Percentiles rank a stretch among this genome's conserved stretches.
These are phyloP conservation scores for Bisporella sp. DNA, from an alignment of 2,329 filamentous ascomycete species.

Conservation along the genomic window DNA sequence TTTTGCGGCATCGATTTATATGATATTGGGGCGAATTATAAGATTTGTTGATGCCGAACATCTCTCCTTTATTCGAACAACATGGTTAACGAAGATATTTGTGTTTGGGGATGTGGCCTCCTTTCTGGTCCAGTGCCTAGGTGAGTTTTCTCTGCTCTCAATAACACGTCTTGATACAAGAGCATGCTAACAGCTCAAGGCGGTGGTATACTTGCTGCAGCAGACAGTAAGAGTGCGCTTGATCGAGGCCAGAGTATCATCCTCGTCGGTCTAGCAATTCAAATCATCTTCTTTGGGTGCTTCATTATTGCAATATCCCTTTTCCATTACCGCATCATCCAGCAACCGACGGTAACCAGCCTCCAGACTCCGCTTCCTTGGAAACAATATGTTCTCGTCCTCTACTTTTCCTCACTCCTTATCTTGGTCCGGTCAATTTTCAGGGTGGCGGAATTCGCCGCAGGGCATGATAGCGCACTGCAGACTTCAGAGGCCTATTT, in stretches of 20 bases:
- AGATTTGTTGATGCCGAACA: background rate
- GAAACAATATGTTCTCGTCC: no score
- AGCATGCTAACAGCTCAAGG: background rate
- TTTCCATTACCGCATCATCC: no score
- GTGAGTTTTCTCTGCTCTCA: background rate
- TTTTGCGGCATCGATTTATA: background rate
- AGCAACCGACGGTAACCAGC: no score
- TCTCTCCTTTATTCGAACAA: background rate
- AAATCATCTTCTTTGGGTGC: background rate
- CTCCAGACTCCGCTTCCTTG: no score
- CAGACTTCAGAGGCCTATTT: no score
- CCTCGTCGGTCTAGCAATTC: background rate
- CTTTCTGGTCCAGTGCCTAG: background rate
- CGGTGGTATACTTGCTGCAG: background rate
- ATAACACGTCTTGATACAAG: background rate
- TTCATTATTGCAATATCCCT: background rate
- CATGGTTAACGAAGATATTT: background rate
- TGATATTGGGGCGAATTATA: background rate
- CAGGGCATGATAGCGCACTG: no score
- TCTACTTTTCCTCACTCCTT: no score
- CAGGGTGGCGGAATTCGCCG: no score
- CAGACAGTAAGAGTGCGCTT: background rate
- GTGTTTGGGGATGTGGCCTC: background rate
- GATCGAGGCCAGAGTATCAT: background rate
- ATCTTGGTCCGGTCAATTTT: no score